phyloP scores from a whole-genome alignment of 169 alveolate genomes.

The Plasmodium gonderi region DNA sequence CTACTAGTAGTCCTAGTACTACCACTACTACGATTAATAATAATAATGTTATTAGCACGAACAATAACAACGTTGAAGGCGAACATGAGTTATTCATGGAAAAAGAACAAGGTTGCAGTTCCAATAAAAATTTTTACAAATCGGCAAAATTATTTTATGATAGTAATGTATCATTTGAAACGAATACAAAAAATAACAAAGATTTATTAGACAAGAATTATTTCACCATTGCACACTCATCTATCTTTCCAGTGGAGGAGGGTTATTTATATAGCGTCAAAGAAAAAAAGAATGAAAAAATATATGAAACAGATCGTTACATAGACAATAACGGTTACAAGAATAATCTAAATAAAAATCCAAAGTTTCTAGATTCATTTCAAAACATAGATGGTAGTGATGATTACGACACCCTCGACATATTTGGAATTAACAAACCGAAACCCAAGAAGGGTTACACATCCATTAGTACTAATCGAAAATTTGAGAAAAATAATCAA shows the following conservation, averaged over 20 bases:
- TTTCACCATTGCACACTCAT: background rate
- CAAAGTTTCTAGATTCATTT: background rate
- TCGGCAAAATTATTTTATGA: slow-evolving; percentile 31
- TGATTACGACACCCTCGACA: background rate
- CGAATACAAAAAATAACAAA: background rate
- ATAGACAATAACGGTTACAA: background rate
- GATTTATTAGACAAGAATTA: slow-evolving; percentile 12
- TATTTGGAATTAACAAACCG: slow-evolving; percentile 32
- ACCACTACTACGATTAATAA: background rate
- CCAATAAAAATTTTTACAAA: slow-evolving; percentile 2
- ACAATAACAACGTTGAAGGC: background rate
- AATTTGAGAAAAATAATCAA: background rate
- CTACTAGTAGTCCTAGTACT: background rate
- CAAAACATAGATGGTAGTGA: slow-evolving; percentile 4
- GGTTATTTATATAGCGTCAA: background rate
- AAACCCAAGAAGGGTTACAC: background rate
- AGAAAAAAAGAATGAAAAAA: background rate
- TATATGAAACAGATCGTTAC: background rate
- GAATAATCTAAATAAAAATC: background rate
- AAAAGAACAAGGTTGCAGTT: background rate
- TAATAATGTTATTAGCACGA: background rate
- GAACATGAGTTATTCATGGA: background rate
- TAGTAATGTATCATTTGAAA: background rate
- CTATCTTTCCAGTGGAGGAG: background rate
- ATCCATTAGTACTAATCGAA: background rate